phyloP scores from a whole-genome alignment of 306 rosid species.

The Vigna mungo region DNA sequence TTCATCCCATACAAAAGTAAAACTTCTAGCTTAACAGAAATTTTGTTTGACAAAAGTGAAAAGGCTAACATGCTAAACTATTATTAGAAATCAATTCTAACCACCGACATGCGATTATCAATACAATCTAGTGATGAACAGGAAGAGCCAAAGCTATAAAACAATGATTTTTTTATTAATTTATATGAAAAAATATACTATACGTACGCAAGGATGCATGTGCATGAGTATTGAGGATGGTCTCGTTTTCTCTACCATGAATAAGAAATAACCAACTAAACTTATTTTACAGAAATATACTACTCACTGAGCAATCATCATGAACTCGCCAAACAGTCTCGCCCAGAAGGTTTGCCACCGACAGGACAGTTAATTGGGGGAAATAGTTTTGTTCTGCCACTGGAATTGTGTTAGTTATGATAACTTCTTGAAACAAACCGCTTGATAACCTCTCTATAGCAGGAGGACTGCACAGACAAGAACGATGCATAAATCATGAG shows the following conservation, averaged over 20 bases:
- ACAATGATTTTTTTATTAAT: constrained; percentile 14
- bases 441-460: constrained; percentile 92
- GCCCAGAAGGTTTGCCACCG: constrained; percentile 96
- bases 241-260: constrained; percentile 23
- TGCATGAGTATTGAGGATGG: constrained; percentile 16
- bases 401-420: constrained; percentile 90
- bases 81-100: not conserved
- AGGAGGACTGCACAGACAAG: constrained; percentile 79
- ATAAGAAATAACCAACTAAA: constrained; percentile 27
- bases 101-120: constrained; percentile 26
- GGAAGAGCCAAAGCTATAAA: constrained; percentile 1
- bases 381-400: constrained; percentile 82
- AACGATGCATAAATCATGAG: constrained; percentile 29
- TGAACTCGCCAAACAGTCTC: constrained; percentile 99
- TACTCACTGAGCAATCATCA: constrained; percentile 98
- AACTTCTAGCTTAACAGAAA: not conserved
- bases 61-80: not conserved
- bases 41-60: not conserved
- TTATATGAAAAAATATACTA: constrained; percentile 1
- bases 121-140: constrained; percentile 15
- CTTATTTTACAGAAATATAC: constrained; percentile 65
- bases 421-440: constrained; percentile 95
- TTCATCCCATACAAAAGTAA: constrained; percentile 10
- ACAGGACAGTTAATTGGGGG: constrained; percentile 88
- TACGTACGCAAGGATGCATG: constrained; percentile 5